These are phyloP conservation scores for Tremella fuciformis DNA, from an alignment of 768 basidiomycete genomes.

Conservation along the genomic window DNA sequence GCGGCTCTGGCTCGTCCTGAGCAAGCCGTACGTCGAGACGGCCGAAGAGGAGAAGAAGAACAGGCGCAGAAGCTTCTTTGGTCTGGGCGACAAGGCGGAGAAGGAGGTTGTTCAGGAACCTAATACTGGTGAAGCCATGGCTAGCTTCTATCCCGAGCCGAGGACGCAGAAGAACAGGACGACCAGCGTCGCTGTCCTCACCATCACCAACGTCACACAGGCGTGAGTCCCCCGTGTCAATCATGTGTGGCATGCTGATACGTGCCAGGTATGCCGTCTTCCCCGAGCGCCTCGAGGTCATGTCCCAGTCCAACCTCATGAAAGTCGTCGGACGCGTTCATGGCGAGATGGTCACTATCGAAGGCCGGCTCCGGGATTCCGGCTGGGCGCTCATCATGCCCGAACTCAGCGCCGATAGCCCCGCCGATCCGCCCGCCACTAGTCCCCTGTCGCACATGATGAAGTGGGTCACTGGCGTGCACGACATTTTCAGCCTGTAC, in stretches of 20 bases:
- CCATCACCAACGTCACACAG: conserved; percentile 69
- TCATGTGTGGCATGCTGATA: conserved; percentile 4
- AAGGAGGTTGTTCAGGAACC: conserved; percentile 37
- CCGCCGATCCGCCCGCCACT: conserved; percentile 10
- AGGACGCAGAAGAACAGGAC: conserved; percentile 57
- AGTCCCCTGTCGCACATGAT: conserved; percentile 77
- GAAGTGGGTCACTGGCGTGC: conserved; percentile 81
- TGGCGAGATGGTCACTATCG: conserved; percentile 69
- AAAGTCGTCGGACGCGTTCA: conserved; percentile 85
- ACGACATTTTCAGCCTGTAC: conserved; percentile 82
- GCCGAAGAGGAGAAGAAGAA: conserved; percentile 53
- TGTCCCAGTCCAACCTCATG: conserved; percentile 81
- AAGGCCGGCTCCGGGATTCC: conserved; percentile 59
- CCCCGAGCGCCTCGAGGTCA: conserved; percentile 89
- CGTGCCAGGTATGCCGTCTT: conserved; percentile 70
- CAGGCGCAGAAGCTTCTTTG: conserved; percentile 60
- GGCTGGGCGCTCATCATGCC: conserved; percentile 92
- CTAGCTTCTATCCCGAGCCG: conserved; percentile 41
- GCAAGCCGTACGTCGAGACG: conserved; percentile 49
- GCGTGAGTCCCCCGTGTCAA: conserved; percentile 55
- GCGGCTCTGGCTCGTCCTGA: conserved; percentile 76
- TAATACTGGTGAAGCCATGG: conserved; percentile 52
- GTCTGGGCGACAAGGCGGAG: conserved; percentile 41
- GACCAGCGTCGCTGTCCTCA: conserved; percentile 70
- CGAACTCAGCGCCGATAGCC: conserved; percentile 54